Conservation (phyloP, 495 filamentous ascomycete genomes). For the Bryoglossum gracile region DNA sequence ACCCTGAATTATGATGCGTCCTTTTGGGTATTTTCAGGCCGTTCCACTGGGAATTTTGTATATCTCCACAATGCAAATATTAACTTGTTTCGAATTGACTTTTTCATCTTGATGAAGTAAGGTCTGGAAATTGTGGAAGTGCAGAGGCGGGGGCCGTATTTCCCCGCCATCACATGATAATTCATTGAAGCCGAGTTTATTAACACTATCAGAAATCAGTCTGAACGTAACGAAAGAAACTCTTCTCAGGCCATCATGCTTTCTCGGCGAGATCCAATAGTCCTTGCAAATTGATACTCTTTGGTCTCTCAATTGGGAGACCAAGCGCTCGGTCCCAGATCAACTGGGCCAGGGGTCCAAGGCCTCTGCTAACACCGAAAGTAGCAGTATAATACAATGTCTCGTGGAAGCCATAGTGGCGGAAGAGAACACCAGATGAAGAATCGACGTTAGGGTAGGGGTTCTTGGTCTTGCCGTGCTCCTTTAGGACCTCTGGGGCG, state of each 20-base stretch:
- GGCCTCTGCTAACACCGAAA: constrained; percentile 85
- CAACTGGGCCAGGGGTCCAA: constrained; percentile 87
- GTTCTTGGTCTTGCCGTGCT: constrained; percentile 99
- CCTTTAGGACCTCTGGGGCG: constrained; percentile 76
- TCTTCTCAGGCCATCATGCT: constrained; percentile 17
- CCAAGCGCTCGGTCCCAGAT: constrained; percentile 95
- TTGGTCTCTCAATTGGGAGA: constrained; percentile 94
- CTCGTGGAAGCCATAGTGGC: constrained; percentile 95
- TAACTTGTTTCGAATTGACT: no score
- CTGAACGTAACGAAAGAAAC: neutral
- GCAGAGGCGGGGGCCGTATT: no score
- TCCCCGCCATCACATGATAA: no score
- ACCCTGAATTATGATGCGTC: neutral
- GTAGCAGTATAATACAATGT: constrained; percentile 97
- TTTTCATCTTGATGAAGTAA: no score
- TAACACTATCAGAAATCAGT: neutral
- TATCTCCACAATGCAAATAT: no score
- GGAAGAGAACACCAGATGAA: constrained; percentile 85
- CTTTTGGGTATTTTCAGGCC: neutral
- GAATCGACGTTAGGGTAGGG: constrained; percentile 95
- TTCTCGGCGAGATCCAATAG: constrained; percentile 53
- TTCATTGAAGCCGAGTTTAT: neutral
- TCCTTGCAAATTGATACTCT: constrained; percentile 89
- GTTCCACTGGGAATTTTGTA: no score
- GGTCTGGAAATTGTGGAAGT: no score